These are phyloP conservation scores for Discostella pseudostelligera DNA, from an alignment of 108 stramenopile genomes.

Conservation along the genomic window DNA sequence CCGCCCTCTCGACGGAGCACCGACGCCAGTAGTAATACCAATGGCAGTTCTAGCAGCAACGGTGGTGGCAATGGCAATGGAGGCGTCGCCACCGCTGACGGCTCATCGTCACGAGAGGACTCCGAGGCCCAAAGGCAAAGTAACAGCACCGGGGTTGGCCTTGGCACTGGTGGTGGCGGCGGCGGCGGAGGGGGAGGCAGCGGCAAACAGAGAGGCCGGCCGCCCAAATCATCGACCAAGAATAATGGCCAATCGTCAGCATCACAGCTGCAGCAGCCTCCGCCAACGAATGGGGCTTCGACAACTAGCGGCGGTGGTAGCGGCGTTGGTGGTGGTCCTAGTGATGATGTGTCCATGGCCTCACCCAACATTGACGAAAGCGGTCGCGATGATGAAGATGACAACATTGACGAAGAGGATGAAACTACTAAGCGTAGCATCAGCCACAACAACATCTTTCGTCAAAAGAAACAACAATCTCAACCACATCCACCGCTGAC, in stretches of 20 bases:
- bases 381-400: constrained; percentile 6
- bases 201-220: constrained; percentile 20
- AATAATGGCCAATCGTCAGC: constrained; percentile 7
- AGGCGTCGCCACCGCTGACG: neutral
- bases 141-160: neutral
- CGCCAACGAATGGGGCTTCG: neutral
- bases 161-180: neutral
- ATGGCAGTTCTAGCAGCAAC: too few relatives aligned
- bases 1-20: too few relatives aligned
- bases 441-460: neutral
- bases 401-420: neutral
- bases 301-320: too few relatives aligned
- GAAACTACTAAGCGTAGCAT: neutral
- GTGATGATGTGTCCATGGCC: constrained; percentile 2
- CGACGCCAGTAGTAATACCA: too few relatives aligned
- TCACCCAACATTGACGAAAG: constrained; percentile 6
- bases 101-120: neutral
- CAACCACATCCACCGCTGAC: constrained; percentile 18
- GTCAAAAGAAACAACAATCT: constrained; percentile 9
- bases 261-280: neutral
- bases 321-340: too few relatives aligned
- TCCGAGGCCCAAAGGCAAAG: neutral
- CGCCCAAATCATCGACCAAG: constrained; percentile 18
- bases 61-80: too few relatives aligned
- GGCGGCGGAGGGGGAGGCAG: neutral